Conservation (phyloP, 2,329 filamentous ascomycete genomes). For the Rosellinia necatrix region DNA sequence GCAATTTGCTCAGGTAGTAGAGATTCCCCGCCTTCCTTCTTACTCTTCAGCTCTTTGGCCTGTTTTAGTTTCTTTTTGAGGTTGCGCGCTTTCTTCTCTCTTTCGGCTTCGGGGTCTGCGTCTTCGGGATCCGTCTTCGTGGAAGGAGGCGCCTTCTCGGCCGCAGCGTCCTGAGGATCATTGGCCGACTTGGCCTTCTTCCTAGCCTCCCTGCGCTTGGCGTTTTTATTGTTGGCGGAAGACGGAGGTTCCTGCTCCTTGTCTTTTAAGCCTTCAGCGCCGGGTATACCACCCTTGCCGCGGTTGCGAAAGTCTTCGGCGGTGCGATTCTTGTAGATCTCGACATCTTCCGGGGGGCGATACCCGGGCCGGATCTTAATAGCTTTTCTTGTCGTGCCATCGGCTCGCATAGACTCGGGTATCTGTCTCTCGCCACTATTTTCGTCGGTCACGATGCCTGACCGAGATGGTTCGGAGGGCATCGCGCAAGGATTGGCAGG, state of each 20-base stretch:
- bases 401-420: conserved; percentile 81
- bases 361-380: conserved; percentile 95
- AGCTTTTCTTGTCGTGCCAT: conserved; percentile 90
- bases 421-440: conserved; percentile 83
- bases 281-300: conserved; percentile 72
- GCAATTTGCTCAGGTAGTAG: conserved; percentile 93
- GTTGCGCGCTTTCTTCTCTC: conserved; percentile 90
- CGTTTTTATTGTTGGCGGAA: conserved; percentile 77
- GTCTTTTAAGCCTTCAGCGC: conserved; percentile 66
- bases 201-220: conserved; percentile 68
- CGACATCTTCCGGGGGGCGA: conserved; percentile 90
- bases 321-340: conserved; percentile 91
- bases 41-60: conserved; percentile 84
- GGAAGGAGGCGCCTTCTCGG: conserved; percentile 42
- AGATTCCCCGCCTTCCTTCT: conserved; percentile 84
- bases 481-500: conserved; percentile 30
- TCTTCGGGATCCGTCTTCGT: conserved; percentile 46
- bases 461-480: conserved; percentile 59
- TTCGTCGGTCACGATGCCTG: conserved; percentile 79
- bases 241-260: conserved; percentile 51
- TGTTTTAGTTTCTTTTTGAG: conserved; percentile 95
- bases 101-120: conserved; percentile 72
- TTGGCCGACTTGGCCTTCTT: conserved; percentile 58
- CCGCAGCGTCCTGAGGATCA: conserved; percentile 67
- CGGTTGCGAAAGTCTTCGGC: conserved; percentile 84